Evolutionary conservation across 2,329 filamentous ascomycete species (phyloP).

Genomic region (Simplicillium aogashimaense): DNA sequence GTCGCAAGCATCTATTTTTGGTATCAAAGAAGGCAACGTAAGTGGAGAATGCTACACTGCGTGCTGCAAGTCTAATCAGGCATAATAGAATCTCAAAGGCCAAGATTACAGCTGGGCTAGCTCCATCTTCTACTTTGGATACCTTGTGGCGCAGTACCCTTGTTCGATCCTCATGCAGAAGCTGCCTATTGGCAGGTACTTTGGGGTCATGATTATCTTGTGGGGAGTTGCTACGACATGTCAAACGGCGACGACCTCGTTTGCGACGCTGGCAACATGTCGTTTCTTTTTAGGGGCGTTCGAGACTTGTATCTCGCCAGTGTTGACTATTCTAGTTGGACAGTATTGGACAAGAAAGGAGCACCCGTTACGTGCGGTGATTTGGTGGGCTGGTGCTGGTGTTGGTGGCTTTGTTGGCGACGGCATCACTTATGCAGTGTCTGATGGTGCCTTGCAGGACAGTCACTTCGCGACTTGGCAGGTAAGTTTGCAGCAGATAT

Average conservation of each 20-base stretch:
- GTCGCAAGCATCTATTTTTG: constrained; percentile 4
- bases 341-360: constrained; percentile 11
- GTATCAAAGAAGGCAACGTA: constrained; percentile 1
- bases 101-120: constrained; percentile 6
- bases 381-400: constrained; percentile 9
- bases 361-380: constrained; percentile 7
- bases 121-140: constrained; percentile 5
- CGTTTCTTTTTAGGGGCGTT: constrained; percentile 10
- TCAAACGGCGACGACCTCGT: constrained; percentile 1
- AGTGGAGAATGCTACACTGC: no score
- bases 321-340: constrained; percentile 5
- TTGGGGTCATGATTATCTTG: constrained; percentile 5
- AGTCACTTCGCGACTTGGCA: neutral
- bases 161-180: constrained; percentile 11
- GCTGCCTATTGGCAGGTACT: constrained; percentile 12
- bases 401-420: constrained; percentile 8
- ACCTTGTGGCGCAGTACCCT: constrained; percentile 21
- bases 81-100: constrained; percentile 3
- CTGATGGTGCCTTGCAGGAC: constrained; percentile 1
- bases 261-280: constrained; percentile 5
- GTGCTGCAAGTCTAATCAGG: no score
- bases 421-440: constrained; percentile 4
- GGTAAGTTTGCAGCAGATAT: neutral
- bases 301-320: constrained; percentile 8
- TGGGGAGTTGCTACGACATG: constrained; percentile 2